Evolutionary conservation across 352 stramenopile genomes (phyloP).

Genomic region (Phytopythium helicoides): DNA sequence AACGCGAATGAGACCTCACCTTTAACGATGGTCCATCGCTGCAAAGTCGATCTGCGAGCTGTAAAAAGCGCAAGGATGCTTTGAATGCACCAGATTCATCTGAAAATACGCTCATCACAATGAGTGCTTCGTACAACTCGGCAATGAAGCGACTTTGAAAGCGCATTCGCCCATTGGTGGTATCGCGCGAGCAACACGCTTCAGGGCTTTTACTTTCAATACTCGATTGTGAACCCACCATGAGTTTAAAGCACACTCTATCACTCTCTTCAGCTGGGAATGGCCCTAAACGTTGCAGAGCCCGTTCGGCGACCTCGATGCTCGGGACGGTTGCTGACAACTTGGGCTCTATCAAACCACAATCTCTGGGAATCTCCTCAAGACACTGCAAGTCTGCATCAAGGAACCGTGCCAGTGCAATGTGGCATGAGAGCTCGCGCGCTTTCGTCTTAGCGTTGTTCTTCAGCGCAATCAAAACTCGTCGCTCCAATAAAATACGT

Average conservation of each 20-base stretch:
- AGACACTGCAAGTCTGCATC: constrained; percentile 16
- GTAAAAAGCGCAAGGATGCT: constrained; percentile 45
- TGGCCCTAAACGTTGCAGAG: constrained; percentile 15
- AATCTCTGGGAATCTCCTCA: constrained; percentile 2
- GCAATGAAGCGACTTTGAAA: constrained; percentile 43
- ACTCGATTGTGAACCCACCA: neutral
- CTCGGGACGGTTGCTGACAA: constrained; percentile 10
- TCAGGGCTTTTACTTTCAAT: neutral
- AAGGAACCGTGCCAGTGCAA: constrained; percentile 30
- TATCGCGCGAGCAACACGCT: neutral
- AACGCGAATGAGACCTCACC: too few relatives aligned
- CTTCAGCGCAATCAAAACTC: neutral
- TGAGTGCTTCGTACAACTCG: constrained; percentile 44
- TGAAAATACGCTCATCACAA: constrained; percentile 62
- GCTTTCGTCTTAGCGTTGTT: neutral
- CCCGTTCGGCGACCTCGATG: constrained; percentile 17
- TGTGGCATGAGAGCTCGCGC: constrained; percentile 11
- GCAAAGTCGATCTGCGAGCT: constrained; percentile 28
- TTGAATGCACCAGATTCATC: constrained; percentile 54
- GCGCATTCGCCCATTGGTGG: constrained; percentile 1
- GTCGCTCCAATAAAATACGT: constrained; percentile 12
- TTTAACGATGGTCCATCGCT: constrained; percentile 32
- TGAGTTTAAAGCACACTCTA: constrained; percentile 5
- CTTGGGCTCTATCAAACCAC: neutral
- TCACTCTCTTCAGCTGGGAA: constrained; percentile 5